Evolutionary conservation across 768 basidiomycete genomes (phyloP), one percentile per base, ranked within the genome.

Genomic region (Thelephora aurantiotincta): DNA sequence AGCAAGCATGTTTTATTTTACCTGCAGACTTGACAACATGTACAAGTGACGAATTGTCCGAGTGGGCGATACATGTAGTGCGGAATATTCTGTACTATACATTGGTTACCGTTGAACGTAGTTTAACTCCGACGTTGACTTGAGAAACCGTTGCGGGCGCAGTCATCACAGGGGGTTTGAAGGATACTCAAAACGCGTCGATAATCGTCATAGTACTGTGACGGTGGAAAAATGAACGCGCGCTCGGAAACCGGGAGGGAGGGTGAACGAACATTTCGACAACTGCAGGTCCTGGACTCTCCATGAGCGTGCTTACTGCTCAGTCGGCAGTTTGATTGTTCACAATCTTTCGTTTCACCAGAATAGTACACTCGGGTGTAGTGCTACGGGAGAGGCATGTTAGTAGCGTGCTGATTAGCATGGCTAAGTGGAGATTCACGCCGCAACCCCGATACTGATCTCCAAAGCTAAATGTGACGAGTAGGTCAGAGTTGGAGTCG

Each of bases 141-240:
- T 22, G 38, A 14, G 12, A 7, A 14, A 7, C 18, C 38, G 9
- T 9, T 22, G 14, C 38, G 38, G 12, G 14, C 59, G 64, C 81
- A 82, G 1, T 43, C 52, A 4, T 80, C 80, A 63, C 81, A 83
- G 48, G 72, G 66, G 49, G 71, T 70, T 54, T 80, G 80, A 54
- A 84, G 79, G 60, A 82, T 66, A 59, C 76, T 85, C 49, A 71
- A 63, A 35, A 84, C 76, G 35, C 71, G 68, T 47, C 74, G 69
- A 35, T 75, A 58, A 54, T 82, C 78, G 44, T 52, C 50, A 50
- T 55, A 59, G 22, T 52, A 54, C 55, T 57, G 49, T n/a, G 13
- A 43, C 46, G 35, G 14, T 12, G 41, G n/a, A 5, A 11, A 11
- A 9, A 18, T 35, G 43, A 43, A 35, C 22, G 9, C 9, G 9